phyloP scores from a whole-genome alignment of 2,329 filamentous ascomycete species.

The Aspergillus caelatus region DNA sequence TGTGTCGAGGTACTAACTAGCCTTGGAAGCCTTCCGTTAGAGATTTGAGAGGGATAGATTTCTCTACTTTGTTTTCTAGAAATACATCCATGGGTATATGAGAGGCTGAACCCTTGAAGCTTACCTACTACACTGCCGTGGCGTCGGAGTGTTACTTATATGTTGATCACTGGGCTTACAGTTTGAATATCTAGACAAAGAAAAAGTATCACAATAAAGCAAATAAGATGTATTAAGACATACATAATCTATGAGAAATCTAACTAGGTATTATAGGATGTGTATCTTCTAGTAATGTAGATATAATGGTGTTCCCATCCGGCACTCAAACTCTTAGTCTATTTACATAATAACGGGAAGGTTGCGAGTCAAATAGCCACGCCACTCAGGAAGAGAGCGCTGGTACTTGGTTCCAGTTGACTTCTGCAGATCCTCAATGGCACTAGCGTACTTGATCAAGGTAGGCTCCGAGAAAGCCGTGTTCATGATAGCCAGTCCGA shows the following conservation, averaged over 20 bases:
- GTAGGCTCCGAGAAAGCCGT: conserved; percentile 64
- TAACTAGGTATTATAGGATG: background rate
- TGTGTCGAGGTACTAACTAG: conserved; percentile 47
- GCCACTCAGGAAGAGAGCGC: conserved; percentile 57
- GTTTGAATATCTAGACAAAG: background rate
- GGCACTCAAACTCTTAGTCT: background rate
- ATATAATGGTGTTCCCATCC: background rate
- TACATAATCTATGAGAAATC: background rate
- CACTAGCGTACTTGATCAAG: conserved; percentile 64
- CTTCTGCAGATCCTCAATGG: conserved; percentile 62
- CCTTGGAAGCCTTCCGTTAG: background rate
- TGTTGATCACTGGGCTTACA: background rate
- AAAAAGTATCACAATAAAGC: background rate
- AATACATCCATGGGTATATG: background rate
- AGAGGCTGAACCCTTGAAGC: background rate
- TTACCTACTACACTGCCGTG: background rate
- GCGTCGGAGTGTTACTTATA: background rate
- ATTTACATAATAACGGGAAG: conserved; percentile 34
- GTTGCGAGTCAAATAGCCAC: conserved; percentile 50
- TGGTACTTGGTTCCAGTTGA: conserved; percentile 48
- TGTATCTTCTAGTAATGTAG: background rate
- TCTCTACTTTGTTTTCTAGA: background rate
- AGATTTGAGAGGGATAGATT: background rate
- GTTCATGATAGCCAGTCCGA: conserved; percentile 62
- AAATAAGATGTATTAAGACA: background rate